Conservation (phyloP, 345 rosid genomes). For the Lepidium didymum region DNA sequence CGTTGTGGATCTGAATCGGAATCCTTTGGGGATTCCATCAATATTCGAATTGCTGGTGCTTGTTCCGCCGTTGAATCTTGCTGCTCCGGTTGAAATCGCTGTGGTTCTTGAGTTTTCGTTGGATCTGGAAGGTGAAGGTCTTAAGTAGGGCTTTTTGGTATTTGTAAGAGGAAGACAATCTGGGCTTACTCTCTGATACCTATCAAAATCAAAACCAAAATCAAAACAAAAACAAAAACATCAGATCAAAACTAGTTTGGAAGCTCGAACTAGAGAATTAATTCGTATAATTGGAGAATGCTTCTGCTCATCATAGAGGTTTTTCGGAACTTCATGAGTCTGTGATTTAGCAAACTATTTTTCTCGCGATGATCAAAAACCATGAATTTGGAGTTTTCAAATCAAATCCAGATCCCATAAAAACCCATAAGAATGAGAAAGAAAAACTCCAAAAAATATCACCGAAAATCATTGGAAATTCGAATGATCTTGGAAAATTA, state of each 20-base stretch:
- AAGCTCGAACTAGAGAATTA: background rate
- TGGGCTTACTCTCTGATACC: slow-evolving; percentile 56
- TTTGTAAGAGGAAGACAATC: slow-evolving; percentile 38
- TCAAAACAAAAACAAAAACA: background rate
- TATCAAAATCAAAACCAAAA: background rate
- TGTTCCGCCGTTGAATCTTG: slow-evolving; percentile 2
- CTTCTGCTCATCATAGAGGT: background rate
- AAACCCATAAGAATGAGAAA: background rate
- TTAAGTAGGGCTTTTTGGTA: slow-evolving; percentile 32
- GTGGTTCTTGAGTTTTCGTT: slow-evolving; percentile 2
- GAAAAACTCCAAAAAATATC: background rate
- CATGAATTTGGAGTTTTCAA: background rate
- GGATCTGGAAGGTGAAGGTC: slow-evolving; percentile 27
- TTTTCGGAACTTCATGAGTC: background rate
- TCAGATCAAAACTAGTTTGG: background rate
- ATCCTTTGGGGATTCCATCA: slow-evolving; percentile 24
- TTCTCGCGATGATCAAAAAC: background rate
- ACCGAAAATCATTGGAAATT: background rate
- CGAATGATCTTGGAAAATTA: background rate
- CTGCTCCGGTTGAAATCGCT: background rate
- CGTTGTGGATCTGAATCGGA: slow-evolving; percentile 21
- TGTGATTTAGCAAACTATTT: too few relatives aligned
- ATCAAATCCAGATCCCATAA: background rate
- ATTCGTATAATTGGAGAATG: background rate
- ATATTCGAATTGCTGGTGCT: slow-evolving; percentile 3